Evolutionary conservation across 345 rosid species (phyloP), one percentile per base, ranked within the genome.

Genomic region (Excoecaria agallocha): DNA sequence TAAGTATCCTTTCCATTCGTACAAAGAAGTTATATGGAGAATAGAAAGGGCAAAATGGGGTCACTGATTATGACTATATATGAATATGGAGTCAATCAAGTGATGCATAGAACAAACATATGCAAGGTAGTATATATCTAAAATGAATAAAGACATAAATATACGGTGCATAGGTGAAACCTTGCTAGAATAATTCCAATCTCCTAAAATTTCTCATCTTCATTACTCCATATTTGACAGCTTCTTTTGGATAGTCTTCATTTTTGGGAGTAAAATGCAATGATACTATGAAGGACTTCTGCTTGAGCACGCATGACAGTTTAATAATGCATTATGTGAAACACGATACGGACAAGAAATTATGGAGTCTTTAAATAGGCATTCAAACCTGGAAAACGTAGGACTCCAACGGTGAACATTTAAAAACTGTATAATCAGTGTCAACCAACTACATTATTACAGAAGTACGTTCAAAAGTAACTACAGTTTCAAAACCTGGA

Each of bases 401-500:
- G 78, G 6, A 25, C 54, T 63, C n/a, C n/a, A n/a, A n/a, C 19
- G 39, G 13, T 52, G 52, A 67, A 52, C 17, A 51, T 73, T 43
- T 66, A 68, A 66, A 55, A 20, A 71, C 52, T 30, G 54, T 52
- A 45, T 11, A 62, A 46, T n/a, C 51, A 62, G 48, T 58, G 61
- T 76, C 70, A 74, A 65, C 55, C 69, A 73, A 62, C 11, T 35
- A 30, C 15, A 64, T 65, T 39, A 74, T 74, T 74, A 54, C 76
- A 39, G 8, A 55, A 52, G 71, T 55, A 64, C 61, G 72, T 24
- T 16, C 8, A 69, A 37, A 61, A 67, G 56, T 52, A 48, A 19
- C 57, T 48, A 30, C 20, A 71, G 56, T 61, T 30, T 70, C 41
- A 20, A 71, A 68, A 59, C 55, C 67, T 37, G 30, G 43, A 22